phyloP scores from a whole-genome alignment of 176 grass and related monocot genomes.

The Elaeis guineensis region DNA sequence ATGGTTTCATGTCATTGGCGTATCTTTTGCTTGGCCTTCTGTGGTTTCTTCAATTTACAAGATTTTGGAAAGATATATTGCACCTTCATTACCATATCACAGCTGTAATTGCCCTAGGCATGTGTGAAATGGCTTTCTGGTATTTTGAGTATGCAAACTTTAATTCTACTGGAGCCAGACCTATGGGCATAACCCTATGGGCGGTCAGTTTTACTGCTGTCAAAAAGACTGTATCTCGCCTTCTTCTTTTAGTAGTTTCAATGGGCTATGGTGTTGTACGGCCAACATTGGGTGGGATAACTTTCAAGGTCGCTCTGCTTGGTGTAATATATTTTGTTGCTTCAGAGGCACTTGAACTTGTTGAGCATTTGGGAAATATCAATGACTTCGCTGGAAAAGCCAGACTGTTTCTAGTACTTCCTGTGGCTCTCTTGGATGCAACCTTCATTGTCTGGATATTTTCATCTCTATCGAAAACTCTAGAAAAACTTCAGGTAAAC shows the following conservation, averaged over 20 bases:
- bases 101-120: slow-evolving; percentile 91
- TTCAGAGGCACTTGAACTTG: slow-evolving; percentile 90
- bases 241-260: slow-evolving; percentile 85
- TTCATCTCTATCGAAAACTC: slow-evolving; percentile 93
- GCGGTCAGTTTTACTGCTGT: slow-evolving; percentile 97
- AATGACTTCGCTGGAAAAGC: slow-evolving; percentile 95
- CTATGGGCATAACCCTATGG: slow-evolving; percentile 95
- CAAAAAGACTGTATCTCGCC: slow-evolving; percentile 93
- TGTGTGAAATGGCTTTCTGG: slow-evolving; percentile 99
- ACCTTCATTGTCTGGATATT: slow-evolving; percentile 99
- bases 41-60: slow-evolving; percentile 91
- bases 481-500: slow-evolving; percentile 95
- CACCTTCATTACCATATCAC: slow-evolving; percentile 98
- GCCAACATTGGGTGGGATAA: slow-evolving; percentile 80
- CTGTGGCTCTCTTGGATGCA: slow-evolving; percentile 90
- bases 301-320: slow-evolving; percentile 64
- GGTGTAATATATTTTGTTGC: slow-evolving; percentile 75
- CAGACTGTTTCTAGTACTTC: slow-evolving; percentile 89
- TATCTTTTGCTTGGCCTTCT: slow-evolving; percentile 88
- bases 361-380: slow-evolving; percentile 92
- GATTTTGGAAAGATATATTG: slow-evolving; percentile 80
- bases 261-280: slow-evolving; percentile 92
- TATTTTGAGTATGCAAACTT: slow-evolving; percentile 98
- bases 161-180: slow-evolving; percentile 81
- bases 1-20: slow-evolving; percentile 89